Base-by-base conservation (phyloP, 1,284 basidiomycete species). In the Dichomitus squalens region DNA sequence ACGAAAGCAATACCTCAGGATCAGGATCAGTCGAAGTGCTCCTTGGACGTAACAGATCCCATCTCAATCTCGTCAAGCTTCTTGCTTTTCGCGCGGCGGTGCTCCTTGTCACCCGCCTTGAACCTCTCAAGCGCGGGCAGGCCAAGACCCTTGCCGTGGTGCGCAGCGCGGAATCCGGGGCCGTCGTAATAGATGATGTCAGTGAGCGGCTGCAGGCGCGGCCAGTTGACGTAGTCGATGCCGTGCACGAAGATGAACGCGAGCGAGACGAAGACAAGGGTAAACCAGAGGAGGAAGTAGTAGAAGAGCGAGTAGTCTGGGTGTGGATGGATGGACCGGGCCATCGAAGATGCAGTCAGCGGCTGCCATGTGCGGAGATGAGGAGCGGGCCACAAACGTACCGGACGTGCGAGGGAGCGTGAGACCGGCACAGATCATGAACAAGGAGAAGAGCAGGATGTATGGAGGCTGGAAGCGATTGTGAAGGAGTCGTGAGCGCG, bases 171-270 rank as follows among this genome's bases (percentile, higher is more conserved):
- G 79, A 83, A 95, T 33, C 95, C 95, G 52, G 92, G 92, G 40
- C 95, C 95, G 50, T 81, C 81, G 75, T 96, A 98, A 70, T 88
- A 87, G 53, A 98, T 89, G 54, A 91, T 81, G 60, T 95, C 92
- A 55, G 88, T 87, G 11, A 91, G 87, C 3, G 94, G 90, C 64
- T 91, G 85, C 54, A 99, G 83, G 21, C 90, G 86, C n/a, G 96
- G 97, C 90, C 94, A 96, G 21, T 92, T 86, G 60, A 99, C 95
- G 71, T 96, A 98, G 63, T 90, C 84, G 64, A 94, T 84, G 39
- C 90, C 90, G 70, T 96, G 86, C 41, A 86, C 76, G 73, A 91
- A 71, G 66, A 96, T 90, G 75, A 91, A 92, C 46, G 78, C 64
- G 57, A 87, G 73, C 11, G 92, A 79, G 58, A 86, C 57, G 39